These are phyloP conservation scores for Blastobotrys robertii DNA, from an alignment of 805 yeast genomes.

Conservation along the genomic window DNA sequence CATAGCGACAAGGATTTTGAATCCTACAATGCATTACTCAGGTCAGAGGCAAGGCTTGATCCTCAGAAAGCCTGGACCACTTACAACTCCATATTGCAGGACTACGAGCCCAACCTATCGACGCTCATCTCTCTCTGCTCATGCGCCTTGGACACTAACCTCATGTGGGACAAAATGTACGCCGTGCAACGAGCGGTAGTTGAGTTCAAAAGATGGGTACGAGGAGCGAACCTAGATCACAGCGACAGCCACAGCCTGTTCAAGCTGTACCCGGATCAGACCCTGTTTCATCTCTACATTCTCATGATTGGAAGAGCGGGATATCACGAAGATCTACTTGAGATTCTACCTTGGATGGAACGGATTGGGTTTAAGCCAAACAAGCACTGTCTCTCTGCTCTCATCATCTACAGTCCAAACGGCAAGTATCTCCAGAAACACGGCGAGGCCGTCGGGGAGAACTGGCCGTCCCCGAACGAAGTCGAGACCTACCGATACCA, in stretches of 20 bases:
- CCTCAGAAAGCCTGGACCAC: slow-evolving; percentile 24
- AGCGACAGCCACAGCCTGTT: slow-evolving; percentile 20
- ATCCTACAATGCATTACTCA: background rate
- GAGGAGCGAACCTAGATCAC: slow-evolving; percentile 28
- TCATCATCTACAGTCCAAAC: slow-evolving; percentile 28
- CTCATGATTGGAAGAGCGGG: slow-evolving; percentile 37
- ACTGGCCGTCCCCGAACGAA: slow-evolving; percentile 22
- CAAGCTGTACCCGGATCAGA: slow-evolving; percentile 36
- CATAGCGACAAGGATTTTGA: background rate
- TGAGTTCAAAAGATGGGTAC: slow-evolving; percentile 40
- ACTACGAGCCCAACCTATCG: slow-evolving; percentile 24
- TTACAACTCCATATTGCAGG: slow-evolving; percentile 17
- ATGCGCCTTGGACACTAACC: slow-evolving; percentile 31
- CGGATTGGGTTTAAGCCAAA: slow-evolving; percentile 35
- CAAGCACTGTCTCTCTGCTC: slow-evolving; percentile 30
- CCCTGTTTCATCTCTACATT: slow-evolving; percentile 46
- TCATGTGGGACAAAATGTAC: slow-evolving; percentile 40
- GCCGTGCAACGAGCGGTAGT: slow-evolving; percentile 54
- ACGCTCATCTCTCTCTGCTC: slow-evolving; percentile 38
- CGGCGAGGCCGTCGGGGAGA: slow-evolving; percentile 18
- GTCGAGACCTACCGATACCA: background rate
- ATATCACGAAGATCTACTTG: slow-evolving; percentile 40
- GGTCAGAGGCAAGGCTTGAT: background rate
- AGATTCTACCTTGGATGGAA: slow-evolving; percentile 48
- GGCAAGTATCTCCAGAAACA: slow-evolving; percentile 20